A percentile compares a stretch with the other conserved stretches of the same genome.
phyloP scores from a whole-genome alignment of 805 yeast genomes.

The Ogataea zsoltii region DNA sequence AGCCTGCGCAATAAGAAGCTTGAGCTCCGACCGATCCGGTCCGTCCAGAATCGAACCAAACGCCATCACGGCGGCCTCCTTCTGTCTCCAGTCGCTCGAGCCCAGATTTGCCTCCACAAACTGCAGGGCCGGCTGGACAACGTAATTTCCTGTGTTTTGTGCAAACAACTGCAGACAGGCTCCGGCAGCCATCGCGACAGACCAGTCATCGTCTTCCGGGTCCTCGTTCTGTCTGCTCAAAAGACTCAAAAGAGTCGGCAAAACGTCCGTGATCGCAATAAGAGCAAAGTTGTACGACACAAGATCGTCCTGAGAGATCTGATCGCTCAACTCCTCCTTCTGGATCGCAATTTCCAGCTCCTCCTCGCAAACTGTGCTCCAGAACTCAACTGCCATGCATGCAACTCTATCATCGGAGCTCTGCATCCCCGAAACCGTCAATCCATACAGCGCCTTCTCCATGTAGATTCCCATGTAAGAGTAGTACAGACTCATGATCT shows the following conservation, averaged over 20 bases:
- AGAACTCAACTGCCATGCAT: slow-evolving; percentile 98
- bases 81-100: slow-evolving; percentile 70
- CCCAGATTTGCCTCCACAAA: slow-evolving; percentile 78
- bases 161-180: slow-evolving; percentile 95
- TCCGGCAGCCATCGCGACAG: slow-evolving; percentile 98
- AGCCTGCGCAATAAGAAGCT: slow-evolving; percentile 74
- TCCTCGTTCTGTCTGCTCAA: slow-evolving; percentile 90
- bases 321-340: slow-evolving; percentile 59
- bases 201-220: slow-evolving; percentile 96
- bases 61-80: slow-evolving; percentile 99
- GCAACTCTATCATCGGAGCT: slow-evolving; percentile 81
- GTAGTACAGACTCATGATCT: slow-evolving; percentile 88
- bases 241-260: slow-evolving; percentile 80
- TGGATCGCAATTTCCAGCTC: slow-evolving; percentile 80
- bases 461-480: slow-evolving; percentile 88
- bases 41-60: slow-evolving; percentile 97
- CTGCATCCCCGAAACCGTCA: slow-evolving; percentile 91
- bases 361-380: slow-evolving; percentile 99
- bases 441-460: slow-evolving; percentile 93
- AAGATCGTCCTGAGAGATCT: slow-evolving; percentile 43
- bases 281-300: slow-evolving; percentile 78
- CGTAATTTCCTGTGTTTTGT: slow-evolving; percentile 81
- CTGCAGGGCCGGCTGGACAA: slow-evolving; percentile 78
- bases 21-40: slow-evolving; percentile 73
- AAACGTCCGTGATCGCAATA: slow-evolving; percentile 78